These are phyloP conservation scores for Pyrus betulifolia DNA, from an alignment of 306 rosid species.

Conservation along the genomic window DNA sequence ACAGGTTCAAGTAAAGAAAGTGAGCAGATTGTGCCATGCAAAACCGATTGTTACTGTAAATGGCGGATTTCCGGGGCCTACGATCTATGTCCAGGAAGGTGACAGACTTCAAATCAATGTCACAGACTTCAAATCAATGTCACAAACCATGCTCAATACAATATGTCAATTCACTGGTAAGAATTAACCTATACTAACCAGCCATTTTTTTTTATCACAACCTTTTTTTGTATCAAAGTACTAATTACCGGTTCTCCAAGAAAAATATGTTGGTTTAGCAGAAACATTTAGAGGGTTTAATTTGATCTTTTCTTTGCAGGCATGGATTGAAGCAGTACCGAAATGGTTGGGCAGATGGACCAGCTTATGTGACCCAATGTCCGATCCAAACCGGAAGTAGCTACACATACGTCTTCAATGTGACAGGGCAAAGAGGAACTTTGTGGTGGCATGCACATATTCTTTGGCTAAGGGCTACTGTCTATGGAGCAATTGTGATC, in stretches of 20 bases:
- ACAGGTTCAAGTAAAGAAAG: constrained; percentile 75
- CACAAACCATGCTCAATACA: constrained; percentile 69
- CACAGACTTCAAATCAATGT: constrained; percentile 62
- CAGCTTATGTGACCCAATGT: constrained; percentile 73
- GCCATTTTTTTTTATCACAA: no score
- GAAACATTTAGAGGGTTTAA: no score
- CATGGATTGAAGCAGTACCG: constrained; percentile 73
- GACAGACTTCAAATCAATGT: constrained; percentile 66
- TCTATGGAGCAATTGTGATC: constrained; percentile 77
- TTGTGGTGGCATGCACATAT: constrained; percentile 92
- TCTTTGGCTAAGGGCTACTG: constrained; percentile 79
- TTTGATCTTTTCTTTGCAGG: constrained; percentile 10
- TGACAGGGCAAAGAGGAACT: constrained; percentile 77
- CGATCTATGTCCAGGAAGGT: constrained; percentile 65
- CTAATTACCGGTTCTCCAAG: no score
- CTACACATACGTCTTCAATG: constrained; percentile 72
- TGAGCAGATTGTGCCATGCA: constrained; percentile 79
- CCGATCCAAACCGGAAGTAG: constrained; percentile 59
- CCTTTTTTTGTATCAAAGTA: no score
- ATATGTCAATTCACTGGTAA: constrained; percentile 78
- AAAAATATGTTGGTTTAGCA: no score
- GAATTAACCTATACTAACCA: neutral
- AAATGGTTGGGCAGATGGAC: constrained; percentile 85
- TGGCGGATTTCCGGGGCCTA: constrained; percentile 73
- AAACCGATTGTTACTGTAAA: constrained; percentile 74